Percentiles rank a stretch among this genome's conserved stretches.
Evolutionary conservation across 2,329 filamentous ascomycete genomes (phyloP).

Genomic region (Dothideomycetes sp.): DNA sequence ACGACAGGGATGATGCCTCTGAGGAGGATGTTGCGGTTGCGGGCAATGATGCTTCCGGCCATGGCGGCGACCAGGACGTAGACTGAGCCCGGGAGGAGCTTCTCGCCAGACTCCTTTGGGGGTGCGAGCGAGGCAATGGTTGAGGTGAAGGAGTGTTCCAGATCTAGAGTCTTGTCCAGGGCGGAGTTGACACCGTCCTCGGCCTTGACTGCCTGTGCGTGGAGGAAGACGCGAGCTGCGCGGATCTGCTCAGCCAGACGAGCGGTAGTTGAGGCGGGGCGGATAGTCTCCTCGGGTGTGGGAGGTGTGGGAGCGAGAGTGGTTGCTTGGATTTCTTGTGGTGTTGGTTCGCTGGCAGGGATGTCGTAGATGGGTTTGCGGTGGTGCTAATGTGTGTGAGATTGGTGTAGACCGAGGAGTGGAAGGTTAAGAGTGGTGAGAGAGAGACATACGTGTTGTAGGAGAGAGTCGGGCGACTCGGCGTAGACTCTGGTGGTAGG

Average conservation of each 20-base stretch:
- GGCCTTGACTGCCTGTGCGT: slow-evolving; percentile 59
- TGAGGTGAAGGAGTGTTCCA: slow-evolving; percentile 81
- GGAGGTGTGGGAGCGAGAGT: slow-evolving; percentile 12
- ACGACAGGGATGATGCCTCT: slow-evolving; percentile 66
- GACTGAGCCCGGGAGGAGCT: slow-evolving; percentile 75
- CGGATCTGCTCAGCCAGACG: slow-evolving; percentile 76
- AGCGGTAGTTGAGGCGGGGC: slow-evolving; percentile 69
- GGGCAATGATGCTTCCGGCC: slow-evolving; percentile 83
- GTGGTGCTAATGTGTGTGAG: slow-evolving; percentile 19
- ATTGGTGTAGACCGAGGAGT: slow-evolving; percentile 1
- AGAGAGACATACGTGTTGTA: background rate
- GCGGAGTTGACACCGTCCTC: slow-evolving; percentile 76
- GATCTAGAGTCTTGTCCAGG: slow-evolving; percentile 68
- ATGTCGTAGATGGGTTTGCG: slow-evolving; percentile 71
- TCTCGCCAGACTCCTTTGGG: slow-evolving; percentile 73
- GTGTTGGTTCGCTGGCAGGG: slow-evolving; percentile 35
- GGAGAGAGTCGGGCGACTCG: slow-evolving; percentile 27
- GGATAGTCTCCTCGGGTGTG: slow-evolving; percentile 18
- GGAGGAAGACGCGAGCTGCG: slow-evolving; percentile 66
- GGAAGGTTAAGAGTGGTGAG: slow-evolving; percentile 7
- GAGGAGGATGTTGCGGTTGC: slow-evolving; percentile 77
- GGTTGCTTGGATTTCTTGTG: slow-evolving; percentile 21
- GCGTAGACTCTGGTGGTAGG: slow-evolving; percentile 37
- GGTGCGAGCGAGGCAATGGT: slow-evolving; percentile 85
- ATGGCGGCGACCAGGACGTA: slow-evolving; percentile 92